Percentiles rank a stretch among this genome's conserved stretches.
Evolutionary conservation across 2,329 filamentous ascomycete genomes (phyloP).

Genomic region (Apiospora pterosperma): DNA sequence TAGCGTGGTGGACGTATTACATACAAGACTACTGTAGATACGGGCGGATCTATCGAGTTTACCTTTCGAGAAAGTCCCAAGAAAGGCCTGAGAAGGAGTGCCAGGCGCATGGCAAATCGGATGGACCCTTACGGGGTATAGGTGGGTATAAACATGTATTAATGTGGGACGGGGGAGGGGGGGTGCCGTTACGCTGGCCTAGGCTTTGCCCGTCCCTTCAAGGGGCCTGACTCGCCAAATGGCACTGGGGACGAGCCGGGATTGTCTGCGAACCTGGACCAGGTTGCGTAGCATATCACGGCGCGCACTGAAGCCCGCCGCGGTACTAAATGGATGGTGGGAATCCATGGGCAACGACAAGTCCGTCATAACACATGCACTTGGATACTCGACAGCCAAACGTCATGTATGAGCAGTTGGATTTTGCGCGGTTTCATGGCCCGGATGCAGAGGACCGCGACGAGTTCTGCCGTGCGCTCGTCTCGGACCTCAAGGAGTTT

Average conservation of each 20-base stretch:
- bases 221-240: background rate
- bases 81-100: too few relatives aligned
- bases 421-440: background rate
- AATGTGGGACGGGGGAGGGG: too few relatives aligned
- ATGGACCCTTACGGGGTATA: too few relatives aligned
- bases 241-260: background rate
- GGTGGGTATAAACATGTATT: too few relatives aligned
- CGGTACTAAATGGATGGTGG: background rate
- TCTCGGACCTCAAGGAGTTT: background rate
- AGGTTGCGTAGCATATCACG: background rate
- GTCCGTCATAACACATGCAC: background rate
- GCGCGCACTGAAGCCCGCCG: too few relatives aligned
- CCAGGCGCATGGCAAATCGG: too few relatives aligned
- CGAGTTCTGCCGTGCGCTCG: background rate
- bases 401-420: background rate
- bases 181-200: too few relatives aligned
- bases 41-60: too few relatives aligned
- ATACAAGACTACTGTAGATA: too few relatives aligned
- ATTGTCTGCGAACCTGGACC: background rate
- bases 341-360: background rate
- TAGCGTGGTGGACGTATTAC: too few relatives aligned
- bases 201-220: background rate
- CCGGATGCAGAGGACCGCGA: background rate
- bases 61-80: too few relatives aligned
- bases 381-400: background rate